Conservation (phyloP, 108 stramenopile genomes). For the Nitzschia sp. region DNA sequence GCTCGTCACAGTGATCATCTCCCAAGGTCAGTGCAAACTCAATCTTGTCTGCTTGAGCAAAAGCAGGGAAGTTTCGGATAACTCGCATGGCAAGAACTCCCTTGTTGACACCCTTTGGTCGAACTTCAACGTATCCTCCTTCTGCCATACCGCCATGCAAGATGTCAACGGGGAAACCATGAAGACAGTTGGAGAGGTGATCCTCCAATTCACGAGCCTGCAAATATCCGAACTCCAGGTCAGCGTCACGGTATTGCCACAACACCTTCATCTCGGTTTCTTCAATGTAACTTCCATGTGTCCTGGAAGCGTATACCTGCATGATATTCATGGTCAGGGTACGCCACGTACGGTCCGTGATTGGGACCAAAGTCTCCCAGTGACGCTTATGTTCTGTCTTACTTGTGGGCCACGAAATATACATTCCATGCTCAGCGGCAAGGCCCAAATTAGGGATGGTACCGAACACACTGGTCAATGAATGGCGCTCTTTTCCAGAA, state of each 20-base stretch:
- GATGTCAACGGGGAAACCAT: conserved; percentile 91
- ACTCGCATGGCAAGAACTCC: conserved; percentile 84
- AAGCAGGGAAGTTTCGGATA: conserved; percentile 58
- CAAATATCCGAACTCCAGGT: conserved; percentile 96
- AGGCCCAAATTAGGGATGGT: conserved; percentile 82
- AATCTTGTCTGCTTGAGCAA: conserved; percentile 47
- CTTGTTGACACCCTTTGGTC: conserved; percentile 87
- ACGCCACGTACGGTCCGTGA: conserved; percentile 85
- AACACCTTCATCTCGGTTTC: conserved; percentile 91
- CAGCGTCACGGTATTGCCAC: conserved; percentile 96
- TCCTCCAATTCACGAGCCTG: conserved; percentile 96
- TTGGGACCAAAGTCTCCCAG: conserved; percentile 86
- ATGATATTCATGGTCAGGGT: conserved; percentile 83
- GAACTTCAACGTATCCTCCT: conserved; percentile 85
- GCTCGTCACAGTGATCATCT: conserved; percentile 94
- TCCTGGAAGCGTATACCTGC: conserved; percentile 92
- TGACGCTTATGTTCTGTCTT: conserved; percentile 60
- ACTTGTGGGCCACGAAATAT: conserved; percentile 82
- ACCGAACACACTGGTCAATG: conserved; percentile 75
- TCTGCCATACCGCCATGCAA: conserved; percentile 86
- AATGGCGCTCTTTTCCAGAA: conserved; percentile 83
- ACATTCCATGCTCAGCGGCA: conserved; percentile 93
- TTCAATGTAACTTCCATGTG: conserved; percentile 89
- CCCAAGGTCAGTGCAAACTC: conserved; percentile 89
- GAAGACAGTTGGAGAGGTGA: conserved; percentile 87